A percentile compares a stretch with the other conserved stretches of the same genome.
Evolutionary conservation across 768 basidiomycete genomes (phyloP).

Genomic region (Grammothele lineata): DNA sequence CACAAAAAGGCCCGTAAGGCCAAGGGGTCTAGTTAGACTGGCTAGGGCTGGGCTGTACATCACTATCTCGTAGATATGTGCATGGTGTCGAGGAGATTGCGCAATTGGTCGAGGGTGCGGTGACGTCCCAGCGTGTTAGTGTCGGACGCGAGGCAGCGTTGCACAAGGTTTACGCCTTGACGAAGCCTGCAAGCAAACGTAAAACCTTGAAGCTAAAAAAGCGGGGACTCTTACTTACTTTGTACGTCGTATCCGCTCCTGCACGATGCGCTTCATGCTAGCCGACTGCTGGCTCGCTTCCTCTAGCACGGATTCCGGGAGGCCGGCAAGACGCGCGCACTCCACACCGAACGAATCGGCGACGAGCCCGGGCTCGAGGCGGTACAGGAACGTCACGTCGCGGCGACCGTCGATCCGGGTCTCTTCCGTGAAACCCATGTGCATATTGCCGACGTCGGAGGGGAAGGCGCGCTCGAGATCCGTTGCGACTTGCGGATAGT

Average conservation of each 20-base stretch:
- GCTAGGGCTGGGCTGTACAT: no score
- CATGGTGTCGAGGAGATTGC: conserved; percentile 2
- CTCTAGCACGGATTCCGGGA: conserved; percentile 66
- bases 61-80: conserved; percentile 3
- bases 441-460: conserved; percentile 63
- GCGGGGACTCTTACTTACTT: conserved; percentile 31
- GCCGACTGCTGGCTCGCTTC: conserved; percentile 52
- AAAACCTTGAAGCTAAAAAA: neutral
- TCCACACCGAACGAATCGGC: conserved; percentile 89
- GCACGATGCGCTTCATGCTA: conserved; percentile 50
- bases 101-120: conserved; percentile 4
- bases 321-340: conserved; percentile 82
- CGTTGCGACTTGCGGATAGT: conserved; percentile 83
- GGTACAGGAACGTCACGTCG: conserved; percentile 86
- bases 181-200: conserved; percentile 20
- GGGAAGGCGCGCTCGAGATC: conserved; percentile 61
- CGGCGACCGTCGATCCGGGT: conserved; percentile 65
- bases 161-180: conserved; percentile 25
- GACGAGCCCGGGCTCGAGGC: conserved; percentile 66
- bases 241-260: conserved; percentile 45
- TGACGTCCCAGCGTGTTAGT: neutral
- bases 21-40: neutral
- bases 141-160: conserved; percentile 8
- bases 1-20: conserved; percentile 43
- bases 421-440: conserved; percentile 81